A percentile compares a stretch with the other conserved stretches of the same genome.
phyloP scores from a whole-genome alignment of 2,329 filamentous ascomycete species.

The Epichloe uncinata region DNA sequence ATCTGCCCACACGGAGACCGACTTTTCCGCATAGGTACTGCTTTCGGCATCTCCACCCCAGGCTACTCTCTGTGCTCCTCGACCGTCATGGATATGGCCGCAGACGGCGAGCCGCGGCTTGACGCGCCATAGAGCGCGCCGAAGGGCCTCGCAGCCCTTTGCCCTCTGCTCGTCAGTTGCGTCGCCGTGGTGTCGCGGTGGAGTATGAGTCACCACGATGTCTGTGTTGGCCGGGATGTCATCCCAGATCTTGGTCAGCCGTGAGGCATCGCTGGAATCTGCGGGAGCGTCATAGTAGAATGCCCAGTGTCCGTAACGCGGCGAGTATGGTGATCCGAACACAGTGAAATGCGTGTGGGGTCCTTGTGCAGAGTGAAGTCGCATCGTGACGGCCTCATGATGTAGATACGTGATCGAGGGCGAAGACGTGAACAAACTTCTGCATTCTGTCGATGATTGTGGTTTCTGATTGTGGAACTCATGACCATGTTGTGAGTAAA shows the following conservation, averaged over 20 bases:
- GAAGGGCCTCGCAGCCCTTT: constrained; percentile 48
- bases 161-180: constrained; percentile 23
- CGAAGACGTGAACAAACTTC: constrained; percentile 38
- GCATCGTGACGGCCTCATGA: constrained; percentile 41
- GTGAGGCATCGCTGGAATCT: constrained; percentile 7
- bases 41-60: constrained; percentile 39
- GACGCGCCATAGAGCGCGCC: constrained; percentile 42
- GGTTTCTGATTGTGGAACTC: constrained; percentile 43
- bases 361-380: constrained; percentile 38
- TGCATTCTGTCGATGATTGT: constrained; percentile 40
- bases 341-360: constrained; percentile 49
- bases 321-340: constrained; percentile 60
- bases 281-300: constrained; percentile 43
- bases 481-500: constrained; percentile 39
- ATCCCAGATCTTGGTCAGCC: constrained; percentile 40
- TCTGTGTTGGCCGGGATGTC: constrained; percentile 48
- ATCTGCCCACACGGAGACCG: constrained; percentile 41
- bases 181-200: constrained; percentile 48
- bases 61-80: constrained; percentile 47
- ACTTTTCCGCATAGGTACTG: constrained; percentile 30
- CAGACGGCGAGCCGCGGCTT: constrained; percentile 53
- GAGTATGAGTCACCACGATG: constrained; percentile 59
- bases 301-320: constrained; percentile 44
- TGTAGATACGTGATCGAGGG: constrained; percentile 50
- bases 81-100: constrained; percentile 57